Percentiles rank a stretch among this genome's conserved stretches.
Conservation (phyloP, 495 filamentous ascomycete genomes). For the Penicillium bialowiezense region DNA sequence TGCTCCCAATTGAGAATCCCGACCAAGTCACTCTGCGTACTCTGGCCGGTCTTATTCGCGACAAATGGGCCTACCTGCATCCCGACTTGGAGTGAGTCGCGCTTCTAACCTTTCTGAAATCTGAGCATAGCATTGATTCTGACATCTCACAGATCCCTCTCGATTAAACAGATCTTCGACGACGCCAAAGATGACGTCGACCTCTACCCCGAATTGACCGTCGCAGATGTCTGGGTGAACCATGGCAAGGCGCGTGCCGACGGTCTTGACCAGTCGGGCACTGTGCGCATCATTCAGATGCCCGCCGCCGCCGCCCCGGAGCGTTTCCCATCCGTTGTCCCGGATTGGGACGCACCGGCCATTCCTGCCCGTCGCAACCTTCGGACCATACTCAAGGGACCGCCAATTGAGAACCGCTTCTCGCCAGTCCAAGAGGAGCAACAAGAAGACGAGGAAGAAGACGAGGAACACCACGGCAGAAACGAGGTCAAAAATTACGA, state of each 20-base stretch:
- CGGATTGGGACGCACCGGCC: conserved; percentile 29
- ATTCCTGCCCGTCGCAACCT: conserved; percentile 11
- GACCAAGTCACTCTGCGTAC: conserved; percentile 31
- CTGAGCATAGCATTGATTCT: conserved; percentile 4
- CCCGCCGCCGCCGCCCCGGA: conserved; percentile 16
- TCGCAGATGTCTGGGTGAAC: conserved; percentile 41
- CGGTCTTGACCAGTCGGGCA: conserved; percentile 35
- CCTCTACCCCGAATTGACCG: conserved; percentile 32
- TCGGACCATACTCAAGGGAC: conserved; percentile 11
- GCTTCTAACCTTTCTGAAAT: neutral
- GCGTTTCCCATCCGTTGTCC: conserved; percentile 33
- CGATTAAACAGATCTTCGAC: conserved; percentile 40
- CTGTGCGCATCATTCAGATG: conserved; percentile 34
- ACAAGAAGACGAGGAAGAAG: conserved; percentile 2
- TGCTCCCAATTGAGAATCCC: conserved; percentile 28
- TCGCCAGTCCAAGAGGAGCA: conserved; percentile 14
- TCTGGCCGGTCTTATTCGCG: conserved; percentile 31
- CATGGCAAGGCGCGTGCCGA: conserved; percentile 31
- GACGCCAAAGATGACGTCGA: conserved; percentile 30
- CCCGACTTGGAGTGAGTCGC: conserved; percentile 32
- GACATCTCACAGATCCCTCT: conserved; percentile 23
- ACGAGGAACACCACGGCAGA: too few relatives aligned
- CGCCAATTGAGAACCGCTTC: conserved; percentile 5
- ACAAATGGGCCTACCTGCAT: conserved; percentile 34
- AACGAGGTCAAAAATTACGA: too few relatives aligned